Evolutionary conservation across 2,329 filamentous ascomycete genomes (phyloP).

Genomic region (Leptoxyphium fumago): DNA sequence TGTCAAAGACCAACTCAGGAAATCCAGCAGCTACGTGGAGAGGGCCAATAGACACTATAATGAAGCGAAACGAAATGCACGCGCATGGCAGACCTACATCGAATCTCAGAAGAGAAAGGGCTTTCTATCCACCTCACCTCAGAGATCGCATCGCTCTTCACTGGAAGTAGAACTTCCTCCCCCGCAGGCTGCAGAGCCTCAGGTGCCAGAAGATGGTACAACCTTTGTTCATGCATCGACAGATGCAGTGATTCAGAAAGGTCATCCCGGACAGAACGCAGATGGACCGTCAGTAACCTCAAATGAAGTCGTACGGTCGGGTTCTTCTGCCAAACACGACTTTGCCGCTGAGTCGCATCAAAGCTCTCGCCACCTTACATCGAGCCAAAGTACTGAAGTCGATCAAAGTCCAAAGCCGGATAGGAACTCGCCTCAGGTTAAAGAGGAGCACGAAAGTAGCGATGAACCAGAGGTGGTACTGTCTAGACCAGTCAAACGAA

Average conservation of each 20-base stretch:
- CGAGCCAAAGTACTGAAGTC: conserved; percentile 31
- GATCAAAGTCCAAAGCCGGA: conserved; percentile 8
- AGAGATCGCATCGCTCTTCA: background rate
- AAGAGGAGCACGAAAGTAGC: conserved; percentile 18
- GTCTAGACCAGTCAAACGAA: conserved; percentile 27
- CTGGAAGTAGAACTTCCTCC: background rate
- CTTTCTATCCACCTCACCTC: background rate
- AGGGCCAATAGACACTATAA: conserved; percentile 8
- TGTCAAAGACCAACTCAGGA: conserved; percentile 13
- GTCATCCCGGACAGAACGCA: background rate
- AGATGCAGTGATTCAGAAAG: background rate
- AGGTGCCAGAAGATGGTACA: background rate
- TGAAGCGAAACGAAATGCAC: conserved; percentile 25
- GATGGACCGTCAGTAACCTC: background rate
- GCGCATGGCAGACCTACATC: conserved; percentile 15
- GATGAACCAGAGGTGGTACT: conserved; percentile 28
- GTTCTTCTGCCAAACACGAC: too few species aligned
- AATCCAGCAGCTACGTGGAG: conserved; percentile 17
- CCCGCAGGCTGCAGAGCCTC: background rate
- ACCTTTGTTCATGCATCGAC: background rate
- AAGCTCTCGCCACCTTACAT: conserved; percentile 11
- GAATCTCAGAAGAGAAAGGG: conserved; percentile 1
- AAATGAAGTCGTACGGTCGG: too few species aligned
- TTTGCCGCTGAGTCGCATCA: background rate
- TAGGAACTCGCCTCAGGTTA: conserved; percentile 1